These are phyloP conservation scores for Penicillium ochrochloron DNA, from an alignment of 495 filamentous ascomycete species.

Conservation along the genomic window DNA sequence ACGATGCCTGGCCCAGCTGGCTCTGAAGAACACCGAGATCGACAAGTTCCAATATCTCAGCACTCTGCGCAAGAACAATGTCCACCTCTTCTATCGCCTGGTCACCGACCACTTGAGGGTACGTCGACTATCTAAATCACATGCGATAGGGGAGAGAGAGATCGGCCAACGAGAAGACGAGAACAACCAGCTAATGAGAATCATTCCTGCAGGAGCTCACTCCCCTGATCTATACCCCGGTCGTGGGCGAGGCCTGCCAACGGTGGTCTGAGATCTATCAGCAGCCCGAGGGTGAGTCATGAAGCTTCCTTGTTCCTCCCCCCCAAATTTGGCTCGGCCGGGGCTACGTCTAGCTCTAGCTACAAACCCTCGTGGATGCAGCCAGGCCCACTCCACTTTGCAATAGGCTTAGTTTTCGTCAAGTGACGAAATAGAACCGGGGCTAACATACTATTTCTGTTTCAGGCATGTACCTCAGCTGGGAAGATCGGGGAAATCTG, in stretches of 20 bases:
- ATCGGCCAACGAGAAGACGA: constrained; percentile 16
- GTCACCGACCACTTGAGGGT: constrained; percentile 86
- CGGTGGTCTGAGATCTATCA: constrained; percentile 97
- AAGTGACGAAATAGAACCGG: constrained; percentile 34
- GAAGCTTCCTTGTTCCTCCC: neutral
- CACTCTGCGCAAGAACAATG: constrained; percentile 83
- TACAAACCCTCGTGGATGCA: neutral
- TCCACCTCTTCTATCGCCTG: constrained; percentile 93
- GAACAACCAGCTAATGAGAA: constrained; percentile 15
- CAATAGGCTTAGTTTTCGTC: constrained; percentile 11
- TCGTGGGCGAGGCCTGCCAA: constrained; percentile 94
- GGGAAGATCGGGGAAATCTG: constrained; percentile 84
- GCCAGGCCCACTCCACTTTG: neutral
- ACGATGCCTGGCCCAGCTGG: constrained; percentile 76
- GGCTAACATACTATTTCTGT: constrained; percentile 28
- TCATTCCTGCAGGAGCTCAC: constrained; percentile 68
- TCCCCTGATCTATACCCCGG: constrained; percentile 95
- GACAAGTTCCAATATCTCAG: constrained; percentile 96
- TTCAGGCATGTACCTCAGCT: constrained; percentile 83
- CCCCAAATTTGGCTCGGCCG: neutral
- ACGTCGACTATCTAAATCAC: constrained; percentile 23
- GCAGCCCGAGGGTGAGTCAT: constrained; percentile 76
- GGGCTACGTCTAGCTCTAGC: neutral
- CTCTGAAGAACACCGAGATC: constrained; percentile 74
- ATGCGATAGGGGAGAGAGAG: constrained; percentile 14